These are phyloP conservation scores for Claviceps sp. DNA, from an alignment of 2,329 filamentous ascomycete species.

Conservation along the genomic window DNA sequence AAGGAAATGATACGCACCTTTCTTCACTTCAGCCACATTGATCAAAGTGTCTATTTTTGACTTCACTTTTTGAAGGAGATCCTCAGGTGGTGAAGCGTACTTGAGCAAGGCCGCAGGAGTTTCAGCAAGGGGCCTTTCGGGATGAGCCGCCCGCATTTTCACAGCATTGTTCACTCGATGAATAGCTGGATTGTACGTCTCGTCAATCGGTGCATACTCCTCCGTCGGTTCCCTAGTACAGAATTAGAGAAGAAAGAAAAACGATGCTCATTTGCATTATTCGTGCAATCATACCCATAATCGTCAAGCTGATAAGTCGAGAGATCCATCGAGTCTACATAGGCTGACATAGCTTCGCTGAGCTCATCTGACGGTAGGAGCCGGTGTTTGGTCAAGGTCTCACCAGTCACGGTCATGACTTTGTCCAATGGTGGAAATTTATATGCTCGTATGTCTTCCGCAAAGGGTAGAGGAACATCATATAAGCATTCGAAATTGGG, in stretches of 20 bases:
- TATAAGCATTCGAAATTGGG: constrained; percentile 71
- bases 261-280: no score
- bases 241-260: neutral
- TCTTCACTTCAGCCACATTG: constrained; percentile 65
- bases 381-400: constrained; percentile 66
- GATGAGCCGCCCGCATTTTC: constrained; percentile 65
- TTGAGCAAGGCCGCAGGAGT: constrained; percentile 52
- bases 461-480: constrained; percentile 82
- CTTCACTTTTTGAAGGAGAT: constrained; percentile 46
- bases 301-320: constrained; percentile 59
- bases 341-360: constrained; percentile 71
- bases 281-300: constrained; percentile 42
- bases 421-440: constrained; percentile 82
- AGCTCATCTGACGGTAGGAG: constrained; percentile 68
- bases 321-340: constrained; percentile 88
- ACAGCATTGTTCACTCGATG: constrained; percentile 83
- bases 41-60: constrained; percentile 51
- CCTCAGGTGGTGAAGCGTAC: constrained; percentile 59
- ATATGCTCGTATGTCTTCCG: constrained; percentile 83
- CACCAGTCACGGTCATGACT: constrained; percentile 77
- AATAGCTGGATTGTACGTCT: constrained; percentile 73
- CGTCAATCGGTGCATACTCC: constrained; percentile 68
- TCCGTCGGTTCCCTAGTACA: constrained; percentile 38
- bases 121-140: constrained; percentile 48
- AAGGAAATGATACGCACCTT: constrained; percentile 35